phyloP scores from a whole-genome alignment of 1,284 basidiomycete genomes.

The Trichosporon sp. region DNA sequence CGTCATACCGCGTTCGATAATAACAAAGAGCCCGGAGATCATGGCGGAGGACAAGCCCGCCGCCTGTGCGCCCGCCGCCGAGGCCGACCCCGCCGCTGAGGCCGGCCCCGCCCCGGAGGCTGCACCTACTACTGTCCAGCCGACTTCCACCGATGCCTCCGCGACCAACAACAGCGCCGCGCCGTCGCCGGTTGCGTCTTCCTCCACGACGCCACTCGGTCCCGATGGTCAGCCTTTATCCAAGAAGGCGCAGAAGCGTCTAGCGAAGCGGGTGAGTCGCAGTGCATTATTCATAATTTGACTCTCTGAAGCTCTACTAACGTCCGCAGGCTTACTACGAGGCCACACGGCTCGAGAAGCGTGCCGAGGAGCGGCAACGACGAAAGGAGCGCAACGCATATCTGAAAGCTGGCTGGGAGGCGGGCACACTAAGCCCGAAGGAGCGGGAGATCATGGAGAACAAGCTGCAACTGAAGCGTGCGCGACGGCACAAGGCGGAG shows the following conservation, averaged over 20 bases:
- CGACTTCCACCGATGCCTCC: neutral
- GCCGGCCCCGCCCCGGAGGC: neutral
- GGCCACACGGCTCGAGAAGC: slow-evolving; percentile 28
- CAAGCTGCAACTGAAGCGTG: slow-evolving; percentile 23
- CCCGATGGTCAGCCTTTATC: slow-evolving; percentile 8
- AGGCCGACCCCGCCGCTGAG: neutral
- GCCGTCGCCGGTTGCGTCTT: neutral
- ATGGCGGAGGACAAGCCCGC: slow-evolving; percentile 4
- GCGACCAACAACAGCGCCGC: neutral
- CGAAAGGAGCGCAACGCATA: slow-evolving; percentile 20
- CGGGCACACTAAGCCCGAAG: slow-evolving; percentile 31
- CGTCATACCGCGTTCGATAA: neutral
- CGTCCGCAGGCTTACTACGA: slow-evolving; percentile 13
- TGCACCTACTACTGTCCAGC: too few relatives aligned
- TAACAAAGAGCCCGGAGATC: neutral
- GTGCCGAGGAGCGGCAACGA: slow-evolving; percentile 32
- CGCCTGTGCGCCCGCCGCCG: neutral
- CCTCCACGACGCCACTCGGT: neutral
- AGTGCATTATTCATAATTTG: neutral
- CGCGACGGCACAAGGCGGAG: slow-evolving; percentile 19
- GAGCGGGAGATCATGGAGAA: slow-evolving; percentile 28
- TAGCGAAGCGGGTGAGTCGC: slow-evolving; percentile 31
- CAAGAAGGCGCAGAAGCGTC: slow-evolving; percentile 36
- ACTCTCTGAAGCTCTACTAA: slow-evolving; percentile 9
- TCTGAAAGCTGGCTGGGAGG: slow-evolving; percentile 26